Evolutionary conservation across 2,329 filamentous ascomycete genomes (phyloP), one percentile per base, ranked within the genome.

Genomic region (Exophiala calicioides): DNA sequence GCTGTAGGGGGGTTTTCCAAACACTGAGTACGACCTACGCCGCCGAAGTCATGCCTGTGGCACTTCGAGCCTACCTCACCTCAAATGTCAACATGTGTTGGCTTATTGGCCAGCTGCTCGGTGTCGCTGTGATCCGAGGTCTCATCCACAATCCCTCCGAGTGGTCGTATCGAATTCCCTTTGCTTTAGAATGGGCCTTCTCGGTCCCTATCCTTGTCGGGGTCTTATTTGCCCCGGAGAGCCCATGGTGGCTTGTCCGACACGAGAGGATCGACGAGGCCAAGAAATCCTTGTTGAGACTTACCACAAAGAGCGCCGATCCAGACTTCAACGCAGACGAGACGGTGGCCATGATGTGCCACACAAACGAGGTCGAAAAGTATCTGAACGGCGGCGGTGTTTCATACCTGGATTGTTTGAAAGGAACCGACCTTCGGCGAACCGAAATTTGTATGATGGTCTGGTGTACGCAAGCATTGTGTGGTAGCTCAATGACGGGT

Each of bases 71-170:
- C 0, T 78, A 78, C 33, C 66, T 81, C 3, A 79, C 76, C 0
- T 76, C 73, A 0, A 79, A 75, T 42, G 75, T 76, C 58, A 81
- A 80, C 52, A 69, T 80, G 62, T 80, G 77, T 53, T 80, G 76
- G 73, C 74, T 77, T 3, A 74, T 79, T 36, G 78, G 78, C 1
- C 76, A 80, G 50, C 69, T 81, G 53, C 68, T 77, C 34, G 69
- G 70, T 0, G 69, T 72, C 0, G 74, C 71, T 0, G 73, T 79
- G 9, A 70, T 75, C 50, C 65, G 69, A 8, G 70, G 57, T 20
- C 64, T 76, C 47, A 36, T 74, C 1, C 34, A 62, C 2, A 63
- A 65, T 10, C 54, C 57, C 1, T 67, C 69, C 8, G 47, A 76
- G 47, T 77, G 74, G 73, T 69, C 72, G 1, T 79, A 77, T 54